Base-by-base conservation (phyloP, 148 eudicot species). In the Bassia scoparia region DNA sequence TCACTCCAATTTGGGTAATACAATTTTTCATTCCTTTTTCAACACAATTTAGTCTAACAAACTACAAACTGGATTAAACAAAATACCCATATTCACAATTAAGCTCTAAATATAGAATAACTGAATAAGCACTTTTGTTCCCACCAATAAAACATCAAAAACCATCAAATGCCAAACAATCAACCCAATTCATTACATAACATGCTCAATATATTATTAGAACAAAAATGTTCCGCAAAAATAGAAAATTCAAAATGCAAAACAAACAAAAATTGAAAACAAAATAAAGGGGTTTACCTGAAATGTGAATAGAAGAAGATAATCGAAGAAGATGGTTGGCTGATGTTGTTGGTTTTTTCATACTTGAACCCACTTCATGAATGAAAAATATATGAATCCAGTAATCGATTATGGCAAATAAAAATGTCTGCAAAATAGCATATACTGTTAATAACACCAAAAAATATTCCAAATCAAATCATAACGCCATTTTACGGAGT, bases 381-480 rank as follows among this genome's bases (percentile, higher is more conserved):
- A 69, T 34, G 30, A 53, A 69, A 78, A 14, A 33, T 41, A 62
- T 34, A 62, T 23, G 35, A 62, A 62, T 72, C 68, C 54, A 79
- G 61, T 71, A 54, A 34, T n/a, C n/a, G n/a, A n/a, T n/a, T n/a
- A n/a, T n/a, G 76, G 84, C 67, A 79, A 67, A 52, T 58, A 68
- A 68, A 69, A 82, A 82, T 82, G 79, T 78, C 74, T 71, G 76
- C 78, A 52, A 65, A 79, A 79, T 63, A 77, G 83, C 81, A 81
- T 81, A 81, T 81, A 77, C 80, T 66, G 30, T 69, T 55, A 30
- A 15, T 12, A 38, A 24, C n/a, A n/a, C n/a, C n/a, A 38, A 21
- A 4, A 2, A 18, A 12, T 8, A 66, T 63, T 15, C 48, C 34
- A 49, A 68, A 48, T 29, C 16, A 30, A 29, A 41, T 14, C 46